A percentile compares a stretch with the other conserved stretches of the same genome.
phyloP scores from a whole-genome alignment of 768 basidiomycete species.

The Hygrophoropsis aurantiaca region DNA sequence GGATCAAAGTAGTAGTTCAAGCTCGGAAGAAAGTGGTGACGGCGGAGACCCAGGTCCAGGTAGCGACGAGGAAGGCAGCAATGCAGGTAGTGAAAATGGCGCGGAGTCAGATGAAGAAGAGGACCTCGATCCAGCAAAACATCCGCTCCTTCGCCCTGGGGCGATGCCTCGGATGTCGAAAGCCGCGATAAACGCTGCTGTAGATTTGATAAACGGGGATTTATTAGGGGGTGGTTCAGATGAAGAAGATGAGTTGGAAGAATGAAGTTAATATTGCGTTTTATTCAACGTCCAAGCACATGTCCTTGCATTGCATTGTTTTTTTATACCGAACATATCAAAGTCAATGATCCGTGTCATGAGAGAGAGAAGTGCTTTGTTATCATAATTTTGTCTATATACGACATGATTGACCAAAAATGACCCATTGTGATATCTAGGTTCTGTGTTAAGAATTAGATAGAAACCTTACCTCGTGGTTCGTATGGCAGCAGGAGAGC shows the following conservation, averaged over 20 bases:
- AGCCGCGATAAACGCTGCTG: constrained; percentile 63
- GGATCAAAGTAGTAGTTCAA: constrained; percentile 42
- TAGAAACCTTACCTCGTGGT: constrained; percentile 69
- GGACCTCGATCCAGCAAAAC: constrained; percentile 52
- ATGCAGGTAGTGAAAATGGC: constrained; percentile 32
- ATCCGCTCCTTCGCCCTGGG: constrained; percentile 64
- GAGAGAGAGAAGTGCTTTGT: too few species aligned
- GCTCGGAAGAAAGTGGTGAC: constrained; percentile 32
- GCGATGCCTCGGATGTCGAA: constrained; percentile 71
- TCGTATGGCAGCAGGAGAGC: constrained; percentile 71
- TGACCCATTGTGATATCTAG: not conserved
- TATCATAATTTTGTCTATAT: too few species aligned
- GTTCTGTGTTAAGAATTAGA: too few species aligned
- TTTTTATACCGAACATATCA: too few species aligned
- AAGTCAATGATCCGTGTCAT: too few species aligned
- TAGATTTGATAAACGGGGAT: constrained; percentile 59
- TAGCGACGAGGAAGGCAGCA: constrained; percentile 23
- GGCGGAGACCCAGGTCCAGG: constrained; percentile 7
- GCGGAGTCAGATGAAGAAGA: constrained; percentile 41
- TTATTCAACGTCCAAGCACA: too few species aligned
- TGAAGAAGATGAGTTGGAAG: constrained; percentile 52
- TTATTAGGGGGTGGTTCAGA: constrained; percentile 36
- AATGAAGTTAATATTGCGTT: constrained; percentile 20
- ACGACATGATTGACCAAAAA: too few species aligned
- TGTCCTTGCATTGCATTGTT: too few species aligned